Evolutionary conservation across 2,329 filamentous ascomycete genomes (phyloP).

Genomic region (Microdochium paspali): DNA sequence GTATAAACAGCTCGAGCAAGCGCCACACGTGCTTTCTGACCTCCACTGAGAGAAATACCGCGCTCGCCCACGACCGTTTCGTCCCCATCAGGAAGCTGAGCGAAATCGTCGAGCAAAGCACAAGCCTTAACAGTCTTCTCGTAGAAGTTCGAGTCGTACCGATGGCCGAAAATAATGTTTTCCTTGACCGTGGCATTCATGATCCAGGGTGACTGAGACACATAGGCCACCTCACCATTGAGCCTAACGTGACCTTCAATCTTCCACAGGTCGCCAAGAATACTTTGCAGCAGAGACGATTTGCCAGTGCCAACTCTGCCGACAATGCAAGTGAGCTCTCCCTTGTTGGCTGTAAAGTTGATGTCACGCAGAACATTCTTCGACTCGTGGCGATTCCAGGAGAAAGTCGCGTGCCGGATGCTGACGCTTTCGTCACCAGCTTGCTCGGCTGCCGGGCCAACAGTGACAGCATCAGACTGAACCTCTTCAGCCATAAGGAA

Average conservation of each 20-base stretch:
- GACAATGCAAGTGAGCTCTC: conserved; percentile 86
- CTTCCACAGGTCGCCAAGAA: conserved; percentile 91
- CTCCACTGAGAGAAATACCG: conserved; percentile 90
- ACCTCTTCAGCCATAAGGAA: conserved; percentile 86
- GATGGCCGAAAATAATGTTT: conserved; percentile 93
- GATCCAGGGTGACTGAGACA: conserved; percentile 88
- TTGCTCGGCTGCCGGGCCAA: conserved; percentile 61
- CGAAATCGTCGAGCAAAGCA: conserved; percentile 83
- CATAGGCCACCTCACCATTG: conserved; percentile 78
- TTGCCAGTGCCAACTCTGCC: conserved; percentile 93
- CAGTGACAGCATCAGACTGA: conserved; percentile 70
- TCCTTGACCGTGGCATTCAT: conserved; percentile 97
- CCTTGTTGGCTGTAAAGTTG: conserved; percentile 81
- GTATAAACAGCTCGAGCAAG: conserved; percentile 93
- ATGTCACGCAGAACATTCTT: conserved; percentile 70
- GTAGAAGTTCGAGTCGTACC: conserved; percentile 90
- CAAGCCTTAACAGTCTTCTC: conserved; percentile 88
- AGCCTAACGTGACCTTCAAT: conserved; percentile 73
- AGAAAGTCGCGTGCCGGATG: conserved; percentile 80
- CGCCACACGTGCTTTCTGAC: conserved; percentile 89
- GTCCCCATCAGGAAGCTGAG: conserved; percentile 87
- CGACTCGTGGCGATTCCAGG: conserved; percentile 80
- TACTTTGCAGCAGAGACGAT: conserved; percentile 79
- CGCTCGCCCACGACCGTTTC: conserved; percentile 95
- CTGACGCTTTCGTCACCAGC: conserved; percentile 77